Evolutionary conservation across 345 rosid species (phyloP), one percentile per base, ranked within the genome.

Genomic region (Salix suchowensis): DNA sequence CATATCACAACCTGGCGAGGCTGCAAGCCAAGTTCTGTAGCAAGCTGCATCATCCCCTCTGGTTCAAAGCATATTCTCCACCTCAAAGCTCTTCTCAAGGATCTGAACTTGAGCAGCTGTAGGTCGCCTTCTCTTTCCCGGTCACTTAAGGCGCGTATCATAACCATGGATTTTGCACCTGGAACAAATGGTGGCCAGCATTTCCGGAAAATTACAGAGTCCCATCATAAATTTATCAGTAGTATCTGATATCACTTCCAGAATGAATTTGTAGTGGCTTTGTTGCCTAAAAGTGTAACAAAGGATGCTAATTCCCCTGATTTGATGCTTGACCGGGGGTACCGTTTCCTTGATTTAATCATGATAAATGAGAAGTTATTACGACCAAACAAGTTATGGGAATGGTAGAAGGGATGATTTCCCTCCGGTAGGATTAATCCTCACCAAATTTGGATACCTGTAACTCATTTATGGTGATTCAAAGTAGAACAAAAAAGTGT

Each of bases 1-100:
- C 98, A 94, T 67, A 92, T 84, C 12, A 93, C 89, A 40, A 91
- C 93, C 80, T 94, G 98, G 66, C 87, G 88, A 37, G 97, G 97
- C 83, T 86, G 93, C 80, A 94, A 65, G 3, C 94, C 92, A n/a
- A 94, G 80, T 64, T 89, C 90, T 48, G 84, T 82, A 1, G 97
- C 97, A 1, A 94, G 88, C 75, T 85, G 87, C 70, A 84, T 78
- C 75, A 92, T 94, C 83, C 88, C 88, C 30, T 91, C 90, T 14
- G 92, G 93, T 79, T 92, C 93, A 73, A 73, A 94, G 96, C 81
- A 85, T 86, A 82, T 89, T 94, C 71, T 88, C 97, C 6, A 80
- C 84, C 68, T 84, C 90, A 54, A 94, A 94, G 79, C 79, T 88
- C 78, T 79, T 89, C 78, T 94, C 97, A 46, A 92, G 96, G 65